Conservation (phyloP, 257 asterid genomes). For the Lycium ferocissimum region DNA sequence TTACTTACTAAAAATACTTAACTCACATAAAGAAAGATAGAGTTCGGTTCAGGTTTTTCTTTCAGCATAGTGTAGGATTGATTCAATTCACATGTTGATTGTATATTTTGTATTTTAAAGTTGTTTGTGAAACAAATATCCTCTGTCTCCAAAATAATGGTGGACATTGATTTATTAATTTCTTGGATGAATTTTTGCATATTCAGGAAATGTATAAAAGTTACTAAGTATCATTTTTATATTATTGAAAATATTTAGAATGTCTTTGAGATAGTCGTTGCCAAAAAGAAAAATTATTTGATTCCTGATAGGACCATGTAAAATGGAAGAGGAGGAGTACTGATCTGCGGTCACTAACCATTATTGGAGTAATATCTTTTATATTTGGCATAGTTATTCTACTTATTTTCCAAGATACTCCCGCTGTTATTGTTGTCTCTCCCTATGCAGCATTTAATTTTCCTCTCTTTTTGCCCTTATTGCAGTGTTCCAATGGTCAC, state of each 20-base stretch:
- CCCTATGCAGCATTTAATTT: background rate
- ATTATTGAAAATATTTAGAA: background rate
- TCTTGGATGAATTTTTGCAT: background rate
- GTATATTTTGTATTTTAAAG: background rate
- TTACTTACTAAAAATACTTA: background rate
- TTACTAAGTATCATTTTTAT: background rate
- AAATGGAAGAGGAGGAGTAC: background rate
- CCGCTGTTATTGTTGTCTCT: background rate
- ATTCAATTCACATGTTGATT: background rate
- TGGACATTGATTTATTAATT: background rate
- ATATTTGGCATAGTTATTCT: background rate
- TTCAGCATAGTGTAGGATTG: conserved; percentile 4
- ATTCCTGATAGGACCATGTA: background rate
- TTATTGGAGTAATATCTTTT: background rate
- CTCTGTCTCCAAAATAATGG: background rate
- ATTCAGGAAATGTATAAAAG: background rate
- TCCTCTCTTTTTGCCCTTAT: background rate
- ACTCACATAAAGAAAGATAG: background rate
- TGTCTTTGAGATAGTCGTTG: background rate
- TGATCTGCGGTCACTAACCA: background rate
- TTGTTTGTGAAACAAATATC: background rate
- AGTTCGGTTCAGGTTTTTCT: background rate
- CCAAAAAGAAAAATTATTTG: background rate
- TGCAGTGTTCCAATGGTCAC: conserved; percentile 70
- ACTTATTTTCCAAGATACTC: background rate